A percentile compares a stretch with the other conserved stretches of the same genome.
Evolutionary conservation across 108 stramenopile species (phyloP).

Genomic region (Schizochytrium sp.): DNA sequence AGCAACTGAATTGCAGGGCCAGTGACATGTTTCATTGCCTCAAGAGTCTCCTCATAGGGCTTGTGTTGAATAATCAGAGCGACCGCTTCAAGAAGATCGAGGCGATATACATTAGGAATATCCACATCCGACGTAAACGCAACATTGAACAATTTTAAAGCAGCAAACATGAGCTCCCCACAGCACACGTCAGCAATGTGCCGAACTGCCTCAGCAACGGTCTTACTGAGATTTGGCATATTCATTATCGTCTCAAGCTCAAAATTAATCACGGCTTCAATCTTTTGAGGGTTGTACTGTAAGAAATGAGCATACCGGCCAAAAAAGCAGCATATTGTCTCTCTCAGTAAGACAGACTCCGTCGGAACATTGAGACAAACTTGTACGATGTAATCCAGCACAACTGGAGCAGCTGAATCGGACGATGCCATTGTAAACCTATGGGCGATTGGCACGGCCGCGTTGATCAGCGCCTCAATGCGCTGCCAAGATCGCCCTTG

Average conservation of each 20-base stretch:
- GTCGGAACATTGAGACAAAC: background rate
- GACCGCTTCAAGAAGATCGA: background rate
- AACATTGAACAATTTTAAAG: background rate
- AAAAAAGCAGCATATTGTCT: constrained; percentile 51
- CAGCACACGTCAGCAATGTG: background rate
- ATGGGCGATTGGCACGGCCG: background rate
- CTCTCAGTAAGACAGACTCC: constrained; percentile 7
- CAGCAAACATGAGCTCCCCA: background rate
- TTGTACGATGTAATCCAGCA: background rate
- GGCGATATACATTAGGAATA: background rate
- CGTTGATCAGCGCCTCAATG: constrained; percentile 8
- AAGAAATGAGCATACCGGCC: constrained; percentile 34
- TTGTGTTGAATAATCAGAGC: background rate
- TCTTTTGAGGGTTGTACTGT: constrained; percentile 57
- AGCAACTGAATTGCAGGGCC: background rate
- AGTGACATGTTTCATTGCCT: constrained; percentile 18
- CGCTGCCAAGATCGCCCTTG: background rate
- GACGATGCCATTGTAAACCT: background rate
- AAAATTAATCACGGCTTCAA: constrained; percentile 6
- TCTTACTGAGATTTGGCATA: background rate
- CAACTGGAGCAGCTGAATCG: constrained; percentile 1
- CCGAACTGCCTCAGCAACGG: background rate
- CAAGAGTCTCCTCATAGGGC: background rate
- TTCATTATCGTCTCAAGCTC: background rate
- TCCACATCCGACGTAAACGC: background rate